These are phyloP conservation scores for Rhodotorula paludigena DNA, from an alignment of 768 basidiomycete genomes.

Conservation along the genomic window DNA sequence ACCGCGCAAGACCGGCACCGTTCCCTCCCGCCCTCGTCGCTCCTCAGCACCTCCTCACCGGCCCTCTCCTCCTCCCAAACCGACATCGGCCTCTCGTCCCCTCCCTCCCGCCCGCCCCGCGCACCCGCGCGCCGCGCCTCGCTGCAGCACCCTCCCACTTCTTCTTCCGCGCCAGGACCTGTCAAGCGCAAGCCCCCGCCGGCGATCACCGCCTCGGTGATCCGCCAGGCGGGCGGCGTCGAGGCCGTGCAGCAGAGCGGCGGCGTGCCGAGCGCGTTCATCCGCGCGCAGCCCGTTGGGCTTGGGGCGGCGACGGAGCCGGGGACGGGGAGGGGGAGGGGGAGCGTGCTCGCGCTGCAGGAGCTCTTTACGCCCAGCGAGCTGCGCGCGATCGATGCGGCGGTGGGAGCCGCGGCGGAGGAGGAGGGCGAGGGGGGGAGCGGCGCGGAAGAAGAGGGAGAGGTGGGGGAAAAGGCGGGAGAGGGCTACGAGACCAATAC, in stretches of 20 bases:
- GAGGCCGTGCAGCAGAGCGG: background rate
- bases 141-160: too few relatives aligned
- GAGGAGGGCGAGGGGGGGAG: background rate
- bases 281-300: background rate
- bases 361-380: slow-evolving; percentile 2
- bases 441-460: background rate
- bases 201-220: background rate
- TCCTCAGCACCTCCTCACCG: too few relatives aligned
- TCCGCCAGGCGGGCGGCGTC: background rate
- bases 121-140: background rate
- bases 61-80: too few relatives aligned
- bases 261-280: background rate
- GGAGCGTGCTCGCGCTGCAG: background rate
- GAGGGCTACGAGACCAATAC: background rate
- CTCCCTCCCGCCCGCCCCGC: background rate
- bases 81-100: too few relatives aligned
- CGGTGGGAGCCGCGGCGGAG: background rate
- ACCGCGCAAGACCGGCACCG: too few relatives aligned
- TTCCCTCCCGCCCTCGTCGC: too few relatives aligned
- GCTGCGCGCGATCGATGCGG: background rate
- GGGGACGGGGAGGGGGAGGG: background rate
- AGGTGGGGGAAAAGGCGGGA: background rate
- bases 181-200: slow-evolving; percentile 5
- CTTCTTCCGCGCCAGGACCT: too few relatives aligned
- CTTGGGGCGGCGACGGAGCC: background rate